Conservation (phyloP, 441 rosid genomes). For the Metrosideros polymorpha region DNA sequence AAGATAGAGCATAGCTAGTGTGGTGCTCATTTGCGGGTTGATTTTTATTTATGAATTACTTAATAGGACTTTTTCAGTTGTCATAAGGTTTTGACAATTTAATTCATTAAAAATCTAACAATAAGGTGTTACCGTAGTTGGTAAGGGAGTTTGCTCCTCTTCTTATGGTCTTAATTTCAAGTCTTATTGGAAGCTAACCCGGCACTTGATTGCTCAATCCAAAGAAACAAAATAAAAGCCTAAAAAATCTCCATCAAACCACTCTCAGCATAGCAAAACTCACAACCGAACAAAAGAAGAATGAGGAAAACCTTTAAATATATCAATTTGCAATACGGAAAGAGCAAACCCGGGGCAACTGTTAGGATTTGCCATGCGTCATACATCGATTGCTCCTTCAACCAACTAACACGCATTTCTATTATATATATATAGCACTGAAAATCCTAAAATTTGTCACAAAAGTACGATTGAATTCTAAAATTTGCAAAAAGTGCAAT, state of each 20-base stretch:
- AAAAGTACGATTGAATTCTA: too few species aligned
- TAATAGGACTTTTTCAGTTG: background rate
- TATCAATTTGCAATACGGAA: background rate
- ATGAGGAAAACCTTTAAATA: background rate
- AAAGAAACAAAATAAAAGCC: background rate
- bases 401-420: background rate
- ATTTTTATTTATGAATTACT: background rate
- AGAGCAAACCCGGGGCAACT: accelerated
- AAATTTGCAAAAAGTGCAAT: too few species aligned
- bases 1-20: background rate
- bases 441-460: too few species aligned
- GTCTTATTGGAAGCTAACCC: background rate
- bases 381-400: background rate
- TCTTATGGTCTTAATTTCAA: background rate
- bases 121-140: background rate
- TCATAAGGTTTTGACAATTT: background rate
- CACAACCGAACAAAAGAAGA: accelerated
- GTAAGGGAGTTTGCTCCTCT: background rate
- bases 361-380: background rate
- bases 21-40: background rate
- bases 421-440: too few species aligned
- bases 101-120: background rate
- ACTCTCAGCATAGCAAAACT: background rate
- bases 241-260: background rate
- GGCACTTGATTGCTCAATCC: background rate